Evolutionary conservation across 192 early-diverging fungal genomes (phyloP).

Genomic region (Coemansia sp.): DNA sequence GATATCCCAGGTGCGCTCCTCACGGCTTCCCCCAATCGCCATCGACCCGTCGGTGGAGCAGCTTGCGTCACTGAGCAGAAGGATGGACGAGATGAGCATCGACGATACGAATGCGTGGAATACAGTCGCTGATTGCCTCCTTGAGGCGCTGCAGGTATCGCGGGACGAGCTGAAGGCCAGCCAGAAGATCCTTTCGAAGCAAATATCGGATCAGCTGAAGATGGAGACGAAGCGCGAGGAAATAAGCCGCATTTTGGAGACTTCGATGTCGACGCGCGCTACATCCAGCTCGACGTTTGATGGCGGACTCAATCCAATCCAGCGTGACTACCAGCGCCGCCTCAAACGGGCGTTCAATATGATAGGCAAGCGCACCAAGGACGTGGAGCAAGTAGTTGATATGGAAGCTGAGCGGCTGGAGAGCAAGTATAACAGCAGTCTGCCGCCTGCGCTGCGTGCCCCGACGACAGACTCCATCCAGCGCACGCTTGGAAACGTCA

Average conservation of each 20-base stretch:
- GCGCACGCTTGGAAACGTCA: conserved; percentile 50
- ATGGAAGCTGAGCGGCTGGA: conserved; percentile 19
- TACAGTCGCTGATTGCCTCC: conserved; percentile 39
- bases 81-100: conserved; percentile 30
- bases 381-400: conserved; percentile 32
- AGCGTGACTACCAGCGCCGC: conserved; percentile 43
- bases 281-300: conserved; percentile 15
- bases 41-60: conserved; percentile 29
- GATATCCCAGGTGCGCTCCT: conserved; percentile 27
- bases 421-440: conserved; percentile 6
- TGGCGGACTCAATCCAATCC: conserved; percentile 38
- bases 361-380: conserved; percentile 15
- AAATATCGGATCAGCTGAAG: conserved; percentile 23
- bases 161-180: conserved; percentile 41
- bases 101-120: conserved; percentile 44
- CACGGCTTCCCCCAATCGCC: conserved; percentile 38
- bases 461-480: conserved; percentile 52
- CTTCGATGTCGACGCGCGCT: conserved; percentile 2
- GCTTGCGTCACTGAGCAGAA: conserved; percentile 16
- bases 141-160: conserved; percentile 41
- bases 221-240: conserved; percentile 48
- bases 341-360: conserved; percentile 20
- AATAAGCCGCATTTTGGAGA: conserved; percentile 30
- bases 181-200: conserved; percentile 28
- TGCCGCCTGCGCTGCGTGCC: conserved; percentile 23